phyloP scores from a whole-genome alignment of 257 asterid genomes.

The Solanum rostratum region DNA sequence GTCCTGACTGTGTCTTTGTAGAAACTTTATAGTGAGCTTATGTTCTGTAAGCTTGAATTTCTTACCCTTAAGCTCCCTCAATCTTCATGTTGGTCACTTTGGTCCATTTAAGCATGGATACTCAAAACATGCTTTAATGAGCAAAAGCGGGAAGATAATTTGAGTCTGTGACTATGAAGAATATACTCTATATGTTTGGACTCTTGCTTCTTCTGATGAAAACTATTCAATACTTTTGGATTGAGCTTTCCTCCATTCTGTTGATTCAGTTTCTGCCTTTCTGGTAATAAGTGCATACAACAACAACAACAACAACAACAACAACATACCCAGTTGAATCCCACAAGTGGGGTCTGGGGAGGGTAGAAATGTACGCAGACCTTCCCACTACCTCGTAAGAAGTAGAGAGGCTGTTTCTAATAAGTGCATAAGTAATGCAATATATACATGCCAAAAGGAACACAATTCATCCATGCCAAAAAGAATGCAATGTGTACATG shows the following conservation, averaged over 20 bases:
- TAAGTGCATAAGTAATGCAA: background rate
- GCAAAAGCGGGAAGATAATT: background rate
- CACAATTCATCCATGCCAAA: no score
- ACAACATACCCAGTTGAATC: no score
- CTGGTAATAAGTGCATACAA: background rate
- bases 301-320: no score
- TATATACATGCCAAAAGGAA: background rate
- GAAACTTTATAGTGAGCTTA: background rate
- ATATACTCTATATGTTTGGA: background rate
- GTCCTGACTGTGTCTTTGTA: background rate
- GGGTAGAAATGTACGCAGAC: no score
- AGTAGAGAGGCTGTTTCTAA: no score
- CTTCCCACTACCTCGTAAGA: no score
- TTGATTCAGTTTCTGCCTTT: background rate
- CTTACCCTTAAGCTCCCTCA: background rate
- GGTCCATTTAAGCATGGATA: background rate
- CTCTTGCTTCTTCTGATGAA: background rate
- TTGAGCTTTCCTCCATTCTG: background rate
- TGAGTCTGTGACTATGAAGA: background rate
- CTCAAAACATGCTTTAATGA: background rate
- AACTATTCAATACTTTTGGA: background rate
- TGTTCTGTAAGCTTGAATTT: background rate
- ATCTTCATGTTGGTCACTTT: background rate
- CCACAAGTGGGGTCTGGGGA: no score
- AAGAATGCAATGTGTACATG: background rate